phyloP scores from a whole-genome alignment of 208 protist species.

The Histomonas meleagridis region DNA sequence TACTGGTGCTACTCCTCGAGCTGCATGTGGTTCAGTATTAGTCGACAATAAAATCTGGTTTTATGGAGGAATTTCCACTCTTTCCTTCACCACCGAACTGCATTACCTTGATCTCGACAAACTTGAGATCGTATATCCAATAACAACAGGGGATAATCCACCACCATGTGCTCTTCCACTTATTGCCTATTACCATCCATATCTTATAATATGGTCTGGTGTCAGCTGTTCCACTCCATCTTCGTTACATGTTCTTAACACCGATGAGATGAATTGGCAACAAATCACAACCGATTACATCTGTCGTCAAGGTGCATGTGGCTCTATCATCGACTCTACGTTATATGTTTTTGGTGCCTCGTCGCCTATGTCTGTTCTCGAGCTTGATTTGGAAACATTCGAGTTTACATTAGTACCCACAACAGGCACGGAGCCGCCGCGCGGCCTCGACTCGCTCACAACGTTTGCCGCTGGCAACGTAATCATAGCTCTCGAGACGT shows the following conservation, averaged over 20 bases:
- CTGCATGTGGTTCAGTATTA: not conserved
- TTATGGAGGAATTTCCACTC: too few relatives aligned
- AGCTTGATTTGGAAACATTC: not conserved
- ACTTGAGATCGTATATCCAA: not conserved
- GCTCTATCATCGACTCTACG: not conserved
- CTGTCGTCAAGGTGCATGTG: not conserved
- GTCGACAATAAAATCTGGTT: constrained; percentile 19
- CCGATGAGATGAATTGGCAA: not conserved
- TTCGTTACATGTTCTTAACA: not conserved
- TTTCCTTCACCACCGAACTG: not conserved
- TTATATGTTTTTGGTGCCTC: not conserved
- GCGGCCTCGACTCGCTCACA: not conserved
- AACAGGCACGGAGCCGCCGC: not conserved
- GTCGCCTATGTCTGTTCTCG: not conserved
- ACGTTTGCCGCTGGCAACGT: not conserved
- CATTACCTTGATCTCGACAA: not conserved
- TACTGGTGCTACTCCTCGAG: not conserved
- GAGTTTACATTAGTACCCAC: not conserved
- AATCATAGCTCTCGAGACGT: not conserved
- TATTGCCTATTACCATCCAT: not conserved
- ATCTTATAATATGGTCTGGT: not conserved
- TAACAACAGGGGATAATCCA: not conserved
- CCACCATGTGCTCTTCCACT: not conserved
- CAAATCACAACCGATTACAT: not conserved
- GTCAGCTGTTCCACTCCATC: not conserved